Evolutionary conservation across 1,284 basidiomycete species (phyloP).

Genomic region (Schizophyllum amplum): DNA sequence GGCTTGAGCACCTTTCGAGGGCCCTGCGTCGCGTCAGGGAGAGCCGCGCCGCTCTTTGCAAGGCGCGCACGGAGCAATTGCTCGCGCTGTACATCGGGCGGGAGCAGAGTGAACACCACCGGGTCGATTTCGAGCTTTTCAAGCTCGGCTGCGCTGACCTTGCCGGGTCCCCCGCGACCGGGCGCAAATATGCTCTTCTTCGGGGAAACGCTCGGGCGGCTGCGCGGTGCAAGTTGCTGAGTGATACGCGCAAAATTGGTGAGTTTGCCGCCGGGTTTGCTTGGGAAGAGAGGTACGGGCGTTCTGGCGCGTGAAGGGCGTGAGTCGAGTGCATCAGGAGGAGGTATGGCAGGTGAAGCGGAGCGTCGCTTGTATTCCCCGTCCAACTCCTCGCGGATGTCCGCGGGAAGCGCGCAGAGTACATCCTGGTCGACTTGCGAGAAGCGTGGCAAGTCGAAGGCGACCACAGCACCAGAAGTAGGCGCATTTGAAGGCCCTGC

Average conservation of each 20-base stretch:
- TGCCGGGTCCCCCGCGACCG: slow-evolving; percentile 19
- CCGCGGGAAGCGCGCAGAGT: slow-evolving; percentile 62
- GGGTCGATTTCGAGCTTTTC: slow-evolving; percentile 61
- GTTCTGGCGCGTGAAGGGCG: background rate
- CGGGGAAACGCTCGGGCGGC: slow-evolving; percentile 30
- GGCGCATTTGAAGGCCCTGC: background rate
- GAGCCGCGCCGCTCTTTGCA: slow-evolving; percentile 33
- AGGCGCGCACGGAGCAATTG: slow-evolving; percentile 54
- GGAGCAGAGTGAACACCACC: slow-evolving; percentile 58
- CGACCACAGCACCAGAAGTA: background rate
- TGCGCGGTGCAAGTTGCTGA: slow-evolving; percentile 51
- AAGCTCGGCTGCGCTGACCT: slow-evolving; percentile 43
- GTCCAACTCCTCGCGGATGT: slow-evolving; percentile 65
- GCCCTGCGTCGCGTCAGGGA: slow-evolving; percentile 25
- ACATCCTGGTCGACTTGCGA: slow-evolving; percentile 72
- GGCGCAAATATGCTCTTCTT: slow-evolving; percentile 31
- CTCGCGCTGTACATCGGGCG: slow-evolving; percentile 62
- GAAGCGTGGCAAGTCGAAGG: slow-evolving; percentile 50
- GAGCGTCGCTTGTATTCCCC: slow-evolving; percentile 55
- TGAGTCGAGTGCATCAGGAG: background rate
- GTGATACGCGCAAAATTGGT: slow-evolving; percentile 49
- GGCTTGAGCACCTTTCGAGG: slow-evolving; percentile 48
- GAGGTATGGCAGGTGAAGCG: slow-evolving; percentile 28
- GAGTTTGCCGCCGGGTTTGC: slow-evolving; percentile 24
- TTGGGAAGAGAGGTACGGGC: slow-evolving; percentile 15